Base-by-base conservation (phyloP, 2,329 filamentous ascomycete genomes). In the Talaromyces verruculosus region DNA sequence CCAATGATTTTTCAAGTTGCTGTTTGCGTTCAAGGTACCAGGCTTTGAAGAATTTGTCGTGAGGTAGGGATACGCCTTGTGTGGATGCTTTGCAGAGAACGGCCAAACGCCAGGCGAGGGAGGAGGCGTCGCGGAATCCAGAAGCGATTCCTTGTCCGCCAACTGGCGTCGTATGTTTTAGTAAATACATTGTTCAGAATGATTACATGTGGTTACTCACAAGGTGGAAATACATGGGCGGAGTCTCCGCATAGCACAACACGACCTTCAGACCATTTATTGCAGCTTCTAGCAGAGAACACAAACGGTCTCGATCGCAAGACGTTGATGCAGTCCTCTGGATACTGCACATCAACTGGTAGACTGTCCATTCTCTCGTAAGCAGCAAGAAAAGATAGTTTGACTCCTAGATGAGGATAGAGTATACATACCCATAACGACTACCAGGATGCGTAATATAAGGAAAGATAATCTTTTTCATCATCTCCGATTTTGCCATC, bases 171-270 rank as follows among this genome's bases (percentile, higher is more conserved):
- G 10, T 6, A 6, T 2, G 2, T n/a, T 1, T 55, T 19, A 55
- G 10, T 19, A 35, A 4, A 33, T 8, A 33, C 2, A n/a, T 10
- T n/a, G 4, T 11, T 55, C 4, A 5, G 3, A 13, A 3, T 33
- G 28, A 22, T 30, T 10, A 19, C 5, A 7, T 47, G 43, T 5
- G 39, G 3, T 25, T 25, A 71, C 72, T 65, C 69, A 78, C 76
- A 84, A 2, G 83, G 83, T 5, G 83, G 83, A 65, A 84, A 84
- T 4, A 84, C 83, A 70, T 85, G 83, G 1, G 83, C 83, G 5
- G 83, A 77, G 67, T 85, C 83, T 17, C 83, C 83, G 49, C 78
- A 80, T 0, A 85, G 72, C 30, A 84, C 75, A 0, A 78, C 79
- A 5, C 78, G 73, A 8, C 73, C 75, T 13, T 76, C 68, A 22